These are phyloP conservation scores for Quercus lobata DNA, from an alignment of 331 rosid species.

Conservation along the genomic window DNA sequence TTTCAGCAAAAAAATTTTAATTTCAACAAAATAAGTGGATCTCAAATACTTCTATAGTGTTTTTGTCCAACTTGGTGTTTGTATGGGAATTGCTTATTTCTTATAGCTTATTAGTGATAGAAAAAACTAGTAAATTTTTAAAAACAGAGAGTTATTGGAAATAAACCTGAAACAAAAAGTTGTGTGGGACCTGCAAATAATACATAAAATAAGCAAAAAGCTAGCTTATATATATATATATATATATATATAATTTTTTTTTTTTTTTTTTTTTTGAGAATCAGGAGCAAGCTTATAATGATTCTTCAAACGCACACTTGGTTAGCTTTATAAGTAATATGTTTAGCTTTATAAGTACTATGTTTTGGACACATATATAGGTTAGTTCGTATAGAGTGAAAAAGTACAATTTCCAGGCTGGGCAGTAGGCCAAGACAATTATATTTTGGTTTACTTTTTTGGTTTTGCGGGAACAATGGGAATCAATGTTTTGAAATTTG, in stretches of 20 bases:
- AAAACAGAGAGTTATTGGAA: too few relatives aligned
- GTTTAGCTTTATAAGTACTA: background rate
- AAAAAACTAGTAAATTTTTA: too few relatives aligned
- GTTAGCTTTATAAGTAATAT: background rate
- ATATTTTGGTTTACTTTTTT: background rate
- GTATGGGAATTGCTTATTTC: too few relatives aligned
- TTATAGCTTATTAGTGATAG: too few relatives aligned
- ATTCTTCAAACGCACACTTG: background rate
- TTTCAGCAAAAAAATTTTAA: accelerated
- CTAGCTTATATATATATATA: too few relatives aligned
- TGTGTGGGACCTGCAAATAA: too few relatives aligned
- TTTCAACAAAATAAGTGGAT: accelerated
- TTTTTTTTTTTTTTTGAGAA: too few relatives aligned
- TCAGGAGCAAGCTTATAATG: too few relatives aligned
- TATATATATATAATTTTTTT: too few relatives aligned
- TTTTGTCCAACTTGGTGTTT: too few relatives aligned
- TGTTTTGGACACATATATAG: background rate
- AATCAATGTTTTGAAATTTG: background rate
- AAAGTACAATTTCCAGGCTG: background rate
- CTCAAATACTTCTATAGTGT: accelerated
- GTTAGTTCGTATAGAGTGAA: background rate
- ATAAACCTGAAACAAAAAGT: too few relatives aligned
- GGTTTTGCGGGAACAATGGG: background rate
- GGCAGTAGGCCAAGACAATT: background rate
- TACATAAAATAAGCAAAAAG: too few relatives aligned